Conservation (phyloP, 1,284 basidiomycete genomes). For the Ganoderma multipileum region DNA sequence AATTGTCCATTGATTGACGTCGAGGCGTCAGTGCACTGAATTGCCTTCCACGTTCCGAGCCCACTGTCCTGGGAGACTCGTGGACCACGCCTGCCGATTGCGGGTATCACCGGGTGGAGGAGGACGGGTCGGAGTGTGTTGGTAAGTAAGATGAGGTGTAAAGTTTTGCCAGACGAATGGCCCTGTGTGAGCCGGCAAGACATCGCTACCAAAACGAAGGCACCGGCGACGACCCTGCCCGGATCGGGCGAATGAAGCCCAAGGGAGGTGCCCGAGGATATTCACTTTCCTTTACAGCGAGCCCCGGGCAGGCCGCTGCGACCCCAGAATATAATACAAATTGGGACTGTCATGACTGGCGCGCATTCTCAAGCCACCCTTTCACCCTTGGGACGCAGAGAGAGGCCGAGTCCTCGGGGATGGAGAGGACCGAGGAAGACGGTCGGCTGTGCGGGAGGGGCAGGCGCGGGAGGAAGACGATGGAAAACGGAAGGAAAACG, state of each 20-base stretch:
- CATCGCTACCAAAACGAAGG: conserved; percentile 2
- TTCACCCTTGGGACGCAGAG: conserved; percentile 18
- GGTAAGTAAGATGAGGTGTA: conserved; percentile 14
- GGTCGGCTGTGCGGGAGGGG: conserved; percentile 13
- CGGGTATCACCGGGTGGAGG: conserved; percentile 13
- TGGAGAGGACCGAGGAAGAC: conserved; percentile 6
- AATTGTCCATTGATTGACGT: conserved; percentile 28
- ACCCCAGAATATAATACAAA: conserved; percentile 13
- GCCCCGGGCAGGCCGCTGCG: conserved; percentile 15
- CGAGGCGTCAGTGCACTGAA: conserved; percentile 21
- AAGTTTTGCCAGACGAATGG: conserved; percentile 18
- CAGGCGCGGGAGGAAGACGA: not conserved
- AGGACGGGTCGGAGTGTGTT: conserved; percentile 2
- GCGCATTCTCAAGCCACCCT: conserved; percentile 17
- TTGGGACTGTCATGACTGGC: conserved; percentile 6
- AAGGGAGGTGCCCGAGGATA: conserved; percentile 4
- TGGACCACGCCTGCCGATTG: conserved; percentile 18
- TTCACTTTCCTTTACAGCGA: conserved; percentile 12
- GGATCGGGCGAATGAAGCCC: conserved; percentile 20
- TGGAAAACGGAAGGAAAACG: conserved; percentile 23
- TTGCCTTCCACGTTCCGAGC: conserved; percentile 15
- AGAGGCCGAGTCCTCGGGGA: conserved; percentile 16
- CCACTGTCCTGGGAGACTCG: not conserved
- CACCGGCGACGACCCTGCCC: conserved; percentile 4
- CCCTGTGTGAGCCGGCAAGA: conserved; percentile 9